Conservation (phyloP, 192 early-diverging fungal genomes). For the Mortierella claussenii region DNA sequence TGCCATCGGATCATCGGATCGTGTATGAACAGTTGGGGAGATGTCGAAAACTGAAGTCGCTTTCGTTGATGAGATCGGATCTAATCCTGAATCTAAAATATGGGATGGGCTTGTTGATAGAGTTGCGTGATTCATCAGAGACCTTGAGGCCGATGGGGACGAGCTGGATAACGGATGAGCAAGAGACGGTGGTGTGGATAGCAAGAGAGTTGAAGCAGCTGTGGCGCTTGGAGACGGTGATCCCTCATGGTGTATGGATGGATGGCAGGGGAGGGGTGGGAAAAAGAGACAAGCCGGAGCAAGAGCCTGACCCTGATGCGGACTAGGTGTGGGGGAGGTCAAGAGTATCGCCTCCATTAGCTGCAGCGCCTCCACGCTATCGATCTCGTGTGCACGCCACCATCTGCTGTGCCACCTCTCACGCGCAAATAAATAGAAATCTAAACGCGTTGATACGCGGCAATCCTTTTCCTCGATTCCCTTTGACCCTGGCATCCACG, state of each 20-base stretch:
- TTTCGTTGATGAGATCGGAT: neutral
- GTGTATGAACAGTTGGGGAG: constrained; percentile 13
- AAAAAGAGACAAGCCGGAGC: neutral
- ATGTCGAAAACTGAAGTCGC: neutral
- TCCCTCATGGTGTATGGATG: neutral
- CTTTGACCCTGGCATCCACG: too few relatives aligned
- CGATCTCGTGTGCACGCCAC: too few relatives aligned
- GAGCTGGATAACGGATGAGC: neutral
- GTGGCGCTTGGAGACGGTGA: neutral
- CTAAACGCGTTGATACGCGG: too few relatives aligned
- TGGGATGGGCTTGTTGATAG: constrained; percentile 1
- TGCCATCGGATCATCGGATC: constrained; percentile 2
- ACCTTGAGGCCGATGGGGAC: neutral
- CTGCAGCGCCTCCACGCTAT: too few relatives aligned
- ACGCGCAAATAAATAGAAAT: too few relatives aligned
- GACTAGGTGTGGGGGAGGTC: too few relatives aligned
- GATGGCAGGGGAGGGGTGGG: neutral
- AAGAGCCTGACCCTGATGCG: too few relatives aligned
- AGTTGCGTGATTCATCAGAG: neutral
- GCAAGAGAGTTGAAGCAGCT: neutral
- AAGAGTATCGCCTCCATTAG: too few relatives aligned
- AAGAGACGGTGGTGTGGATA: constrained; percentile 9
- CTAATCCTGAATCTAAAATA: constrained; percentile 1
- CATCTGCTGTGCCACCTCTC: too few relatives aligned
- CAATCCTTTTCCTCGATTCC: too few relatives aligned